These are phyloP conservation scores for Vitis riparia DNA, from an alignment of 164 flowering plant genomes.

Conservation along the genomic window DNA sequence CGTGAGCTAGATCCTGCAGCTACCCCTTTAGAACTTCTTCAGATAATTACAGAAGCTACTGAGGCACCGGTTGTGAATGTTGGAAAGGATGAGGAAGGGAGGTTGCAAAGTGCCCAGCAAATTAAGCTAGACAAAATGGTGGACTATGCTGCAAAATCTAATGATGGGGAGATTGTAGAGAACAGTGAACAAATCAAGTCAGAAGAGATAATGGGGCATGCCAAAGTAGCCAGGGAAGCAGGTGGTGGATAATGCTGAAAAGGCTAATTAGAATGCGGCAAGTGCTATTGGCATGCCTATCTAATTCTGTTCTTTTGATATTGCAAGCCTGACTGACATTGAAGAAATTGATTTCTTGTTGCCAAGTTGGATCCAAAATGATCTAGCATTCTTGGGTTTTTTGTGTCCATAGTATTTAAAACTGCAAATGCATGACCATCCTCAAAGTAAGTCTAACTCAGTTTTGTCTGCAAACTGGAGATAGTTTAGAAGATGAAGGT, in stretches of 20 bases:
- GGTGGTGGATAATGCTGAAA: conserved; percentile 4
- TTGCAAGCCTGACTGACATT: conserved; percentile 15
- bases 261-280: background rate
- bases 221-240: conserved; percentile 2
- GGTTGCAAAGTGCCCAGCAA: background rate
- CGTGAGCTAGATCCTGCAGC: conserved; percentile 70
- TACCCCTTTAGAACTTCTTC: conserved; percentile 54
- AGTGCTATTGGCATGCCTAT: conserved; percentile 1
- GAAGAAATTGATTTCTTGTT: conserved; percentile 11
- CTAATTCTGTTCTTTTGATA: conserved; percentile 4
- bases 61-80: conserved; percentile 4
- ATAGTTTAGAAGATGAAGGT: conserved; percentile 4
- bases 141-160: background rate
- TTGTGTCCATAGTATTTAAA: background rate
- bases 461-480: conserved; percentile 10
- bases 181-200: background rate
- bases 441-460: background rate
- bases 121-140: background rate
- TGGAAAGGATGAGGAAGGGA: conserved; percentile 12
- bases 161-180: background rate
- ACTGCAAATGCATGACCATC: background rate
- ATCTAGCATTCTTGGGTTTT: conserved; percentile 2
- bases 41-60: conserved; percentile 25
- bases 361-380: conserved; percentile 10
- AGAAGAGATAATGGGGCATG: background rate